Conservation (phyloP, 345 rosid species). For the Microthlaspi erraticum region DNA sequence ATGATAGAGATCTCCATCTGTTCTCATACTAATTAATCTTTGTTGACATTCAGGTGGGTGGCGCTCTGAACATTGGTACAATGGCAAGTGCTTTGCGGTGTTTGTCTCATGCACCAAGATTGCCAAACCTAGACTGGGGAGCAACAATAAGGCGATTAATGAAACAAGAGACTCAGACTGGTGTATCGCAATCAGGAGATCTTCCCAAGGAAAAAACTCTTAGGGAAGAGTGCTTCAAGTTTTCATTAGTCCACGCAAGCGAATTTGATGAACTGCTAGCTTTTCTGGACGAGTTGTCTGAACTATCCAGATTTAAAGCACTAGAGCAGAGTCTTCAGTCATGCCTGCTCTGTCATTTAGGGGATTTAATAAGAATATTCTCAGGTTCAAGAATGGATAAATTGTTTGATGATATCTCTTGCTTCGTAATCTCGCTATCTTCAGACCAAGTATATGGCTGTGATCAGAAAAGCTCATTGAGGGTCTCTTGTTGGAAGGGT, state of each 20-base stretch:
- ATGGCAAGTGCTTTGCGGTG: conserved; percentile 66
- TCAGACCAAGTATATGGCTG: conserved; percentile 51
- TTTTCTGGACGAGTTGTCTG: conserved; percentile 82
- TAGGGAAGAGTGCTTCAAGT: conserved; percentile 72
- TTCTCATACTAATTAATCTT: conserved; percentile 27
- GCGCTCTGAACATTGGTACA: conserved; percentile 41
- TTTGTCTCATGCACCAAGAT: conserved; percentile 80
- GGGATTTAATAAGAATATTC: conserved; percentile 65
- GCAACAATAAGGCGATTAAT: conserved; percentile 75
- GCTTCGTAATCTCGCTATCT: conserved; percentile 55
- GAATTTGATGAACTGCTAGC: conserved; percentile 64
- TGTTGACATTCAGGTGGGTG: conserved; percentile 53
- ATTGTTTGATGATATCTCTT: conserved; percentile 63
- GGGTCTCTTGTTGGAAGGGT: conserved; percentile 85
- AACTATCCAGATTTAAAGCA: conserved; percentile 71
- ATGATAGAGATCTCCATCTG: conserved; percentile 6
- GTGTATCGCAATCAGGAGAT: conserved; percentile 46
- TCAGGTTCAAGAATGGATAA: conserved; percentile 81
- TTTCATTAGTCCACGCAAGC: conserved; percentile 73
- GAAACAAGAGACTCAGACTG: conserved; percentile 70
- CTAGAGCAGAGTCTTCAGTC: conserved; percentile 73
- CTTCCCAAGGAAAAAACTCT: conserved; percentile 51
- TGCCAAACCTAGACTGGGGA: conserved; percentile 87
- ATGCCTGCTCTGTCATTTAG: conserved; percentile 65
- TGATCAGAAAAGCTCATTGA: conserved; percentile 57